Base-by-base conservation (phyloP, 768 basidiomycete species). In the Mycena rebaudengoi region DNA sequence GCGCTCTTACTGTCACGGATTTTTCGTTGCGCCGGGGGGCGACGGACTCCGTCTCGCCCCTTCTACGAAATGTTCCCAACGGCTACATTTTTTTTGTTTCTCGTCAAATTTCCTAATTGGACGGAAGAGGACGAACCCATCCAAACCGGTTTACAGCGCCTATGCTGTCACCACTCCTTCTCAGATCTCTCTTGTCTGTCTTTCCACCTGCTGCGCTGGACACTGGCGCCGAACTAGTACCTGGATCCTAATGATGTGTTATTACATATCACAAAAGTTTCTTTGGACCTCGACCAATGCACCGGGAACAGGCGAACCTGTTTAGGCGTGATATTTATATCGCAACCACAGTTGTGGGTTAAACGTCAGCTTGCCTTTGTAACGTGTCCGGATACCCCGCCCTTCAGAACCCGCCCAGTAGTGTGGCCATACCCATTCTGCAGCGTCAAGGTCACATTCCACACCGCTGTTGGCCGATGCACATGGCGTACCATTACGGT, bases 131-230 rank as follows among this genome's bases (percentile, higher is more conserved):
- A 50, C 62, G 16, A 52, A 64, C 66, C 66, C 62, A 68, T 64
- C 66, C 66, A 20, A 68, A 64, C 32, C 66, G 62, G 57, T 68
- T 68, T 18, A 60, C 58, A 25, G 49, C 52, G 25, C 53, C 48
- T 7, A 29, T 52, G 39, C 26, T 61, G 29, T 37, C 61, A 46
- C 56, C 58, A 45, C n/a, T 49, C 29, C 58, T 51, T n/a, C 43
- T 56, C 43, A 52, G 40, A 16, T 40, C 33, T 41, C 58, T 33
- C 18, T 14, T 25, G 28, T 33, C 54, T 4, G 20, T 26, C 18
- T 23, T 23, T 25, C 32, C 58, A 30, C 29, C 58, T n/a, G 14
- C 20, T 7, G 28, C 33, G 29, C 33, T 39, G 23, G 39, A 21
- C 44, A 60, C 26, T 18, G 54, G 52, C 48, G 56, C 23, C 20